phyloP scores from a whole-genome alignment of 768 basidiomycete genomes.

The Boletus tylopilopsis region DNA sequence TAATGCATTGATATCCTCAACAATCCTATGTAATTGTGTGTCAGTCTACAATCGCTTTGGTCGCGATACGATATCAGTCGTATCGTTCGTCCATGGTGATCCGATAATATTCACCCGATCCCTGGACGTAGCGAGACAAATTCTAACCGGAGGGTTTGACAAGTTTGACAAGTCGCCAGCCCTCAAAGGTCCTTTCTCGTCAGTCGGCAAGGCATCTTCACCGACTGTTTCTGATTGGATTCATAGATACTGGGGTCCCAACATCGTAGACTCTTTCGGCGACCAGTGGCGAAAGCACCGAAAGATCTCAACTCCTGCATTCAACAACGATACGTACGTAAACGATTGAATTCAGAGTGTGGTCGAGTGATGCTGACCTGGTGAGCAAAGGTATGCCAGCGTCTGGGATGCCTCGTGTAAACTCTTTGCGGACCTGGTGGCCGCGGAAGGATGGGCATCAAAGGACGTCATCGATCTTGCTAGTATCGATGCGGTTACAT shows the following conservation, averaged over 20 bases:
- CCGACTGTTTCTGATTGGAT: background rate
- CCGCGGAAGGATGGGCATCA: constrained; percentile 8
- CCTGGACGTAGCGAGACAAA: constrained; percentile 12
- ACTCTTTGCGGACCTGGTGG: constrained; percentile 14
- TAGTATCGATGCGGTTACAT: constrained; percentile 6
- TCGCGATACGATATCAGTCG: constrained; percentile 16
- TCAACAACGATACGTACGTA: constrained; percentile 20
- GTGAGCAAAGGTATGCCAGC: constrained; percentile 4
- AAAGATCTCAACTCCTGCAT: constrained; percentile 15
- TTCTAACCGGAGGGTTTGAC: constrained; percentile 6
- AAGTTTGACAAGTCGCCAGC: constrained; percentile 2
- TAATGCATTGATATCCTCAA: too few species aligned
- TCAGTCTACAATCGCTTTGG: constrained; percentile 12
- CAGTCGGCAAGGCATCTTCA: background rate
- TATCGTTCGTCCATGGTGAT: constrained; percentile 11
- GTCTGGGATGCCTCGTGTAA: constrained; percentile 13
- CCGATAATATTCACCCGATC: constrained; percentile 18
- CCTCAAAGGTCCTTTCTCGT: background rate
- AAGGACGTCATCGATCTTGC: constrained; percentile 8
- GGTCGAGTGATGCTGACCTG: background rate
- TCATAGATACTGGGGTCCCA: constrained; percentile 22
- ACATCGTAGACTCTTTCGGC: constrained; percentile 7
- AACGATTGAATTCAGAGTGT: background rate
- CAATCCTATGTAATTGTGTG: too few species aligned
- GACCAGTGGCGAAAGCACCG: constrained; percentile 20